Conservation (phyloP, 2,329 filamentous ascomycete species). For the Trichoderma sp. region DNA sequence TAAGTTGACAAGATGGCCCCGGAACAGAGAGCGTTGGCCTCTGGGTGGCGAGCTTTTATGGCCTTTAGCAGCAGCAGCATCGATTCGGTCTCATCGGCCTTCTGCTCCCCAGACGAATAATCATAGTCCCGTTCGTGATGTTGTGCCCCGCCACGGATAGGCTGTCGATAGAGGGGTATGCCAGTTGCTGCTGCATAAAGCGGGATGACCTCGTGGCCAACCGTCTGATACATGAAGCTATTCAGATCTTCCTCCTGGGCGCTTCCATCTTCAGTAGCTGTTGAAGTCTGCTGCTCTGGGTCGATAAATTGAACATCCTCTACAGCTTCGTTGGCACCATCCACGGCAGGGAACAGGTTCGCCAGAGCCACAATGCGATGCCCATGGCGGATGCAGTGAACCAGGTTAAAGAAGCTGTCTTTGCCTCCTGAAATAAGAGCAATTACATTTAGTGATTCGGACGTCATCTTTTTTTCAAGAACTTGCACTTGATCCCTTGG, state of each 20-base stretch:
- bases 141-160: constrained; percentile 69
- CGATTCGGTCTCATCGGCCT: constrained; percentile 80
- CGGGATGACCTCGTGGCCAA: constrained; percentile 83
- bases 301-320: constrained; percentile 23
- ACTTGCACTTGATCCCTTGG: background rate
- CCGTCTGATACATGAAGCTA: constrained; percentile 99
- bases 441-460: constrained; percentile 68
- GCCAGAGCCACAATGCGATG: constrained; percentile 84
- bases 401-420: constrained; percentile 89
- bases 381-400: constrained; percentile 84
- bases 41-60: constrained; percentile 67
- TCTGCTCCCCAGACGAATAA: constrained; percentile 26
- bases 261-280: background rate
- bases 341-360: constrained; percentile 67
- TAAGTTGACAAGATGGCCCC: constrained; percentile 95
- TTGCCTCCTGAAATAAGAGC: constrained; percentile 94
- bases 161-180: constrained; percentile 78
- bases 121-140: constrained; percentile 71
- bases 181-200: constrained; percentile 76
- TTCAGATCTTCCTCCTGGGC: constrained; percentile 61
- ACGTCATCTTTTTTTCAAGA: constrained; percentile 36
- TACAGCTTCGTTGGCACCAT: background rate
- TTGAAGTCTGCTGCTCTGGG: constrained; percentile 19
- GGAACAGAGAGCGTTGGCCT: constrained; percentile 81
- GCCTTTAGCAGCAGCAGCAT: constrained; percentile 70